Conservation (phyloP, 495 filamentous ascomycete species). For the Gamarada debralockiae region DNA sequence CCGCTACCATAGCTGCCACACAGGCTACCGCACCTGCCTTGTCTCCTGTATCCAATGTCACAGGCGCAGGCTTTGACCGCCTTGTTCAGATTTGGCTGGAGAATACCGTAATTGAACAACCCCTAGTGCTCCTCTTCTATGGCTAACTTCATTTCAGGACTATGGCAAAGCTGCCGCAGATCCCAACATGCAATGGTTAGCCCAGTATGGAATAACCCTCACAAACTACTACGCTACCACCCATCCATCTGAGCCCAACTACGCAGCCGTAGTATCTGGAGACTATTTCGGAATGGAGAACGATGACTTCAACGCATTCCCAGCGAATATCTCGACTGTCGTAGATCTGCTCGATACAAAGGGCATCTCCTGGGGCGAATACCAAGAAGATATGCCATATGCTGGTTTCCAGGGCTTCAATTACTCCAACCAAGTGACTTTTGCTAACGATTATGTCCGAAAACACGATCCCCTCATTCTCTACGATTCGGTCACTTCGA, state of each 20-base stretch:
- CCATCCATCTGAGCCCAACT: slow-evolving; percentile 71
- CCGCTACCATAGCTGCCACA: slow-evolving; percentile 7
- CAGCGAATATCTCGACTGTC: slow-evolving; percentile 61
- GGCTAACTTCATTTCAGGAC: slow-evolving; percentile 29
- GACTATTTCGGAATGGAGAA: slow-evolving; percentile 68
- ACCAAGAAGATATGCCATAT: slow-evolving; percentile 68
- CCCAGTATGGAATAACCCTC: slow-evolving; percentile 58
- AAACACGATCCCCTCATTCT: slow-evolving; percentile 68
- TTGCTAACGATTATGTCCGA: slow-evolving; percentile 61
- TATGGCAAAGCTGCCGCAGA: slow-evolving; percentile 37
- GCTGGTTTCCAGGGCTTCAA: slow-evolving; percentile 60
- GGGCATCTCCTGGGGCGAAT: slow-evolving; percentile 64
- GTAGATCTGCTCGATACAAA: slow-evolving; percentile 67
- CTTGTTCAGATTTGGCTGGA: slow-evolving; percentile 69
- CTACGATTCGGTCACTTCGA: slow-evolving; percentile 54
- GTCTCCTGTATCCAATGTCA: slow-evolving; percentile 55
- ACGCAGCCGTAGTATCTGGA: slow-evolving; percentile 57
- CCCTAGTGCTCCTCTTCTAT: neutral
- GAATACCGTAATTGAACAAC: slow-evolving; percentile 50
- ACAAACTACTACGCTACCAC: slow-evolving; percentile 61
- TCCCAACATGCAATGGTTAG: slow-evolving; percentile 41
- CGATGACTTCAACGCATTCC: slow-evolving; percentile 54
- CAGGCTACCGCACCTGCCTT: slow-evolving; percentile 30
- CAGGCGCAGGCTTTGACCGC: slow-evolving; percentile 61
- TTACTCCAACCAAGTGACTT: slow-evolving; percentile 48